phyloP scores from a whole-genome alignment of 2,329 filamentous ascomycete genomes.

The Arthrinium phaeospermum region DNA sequence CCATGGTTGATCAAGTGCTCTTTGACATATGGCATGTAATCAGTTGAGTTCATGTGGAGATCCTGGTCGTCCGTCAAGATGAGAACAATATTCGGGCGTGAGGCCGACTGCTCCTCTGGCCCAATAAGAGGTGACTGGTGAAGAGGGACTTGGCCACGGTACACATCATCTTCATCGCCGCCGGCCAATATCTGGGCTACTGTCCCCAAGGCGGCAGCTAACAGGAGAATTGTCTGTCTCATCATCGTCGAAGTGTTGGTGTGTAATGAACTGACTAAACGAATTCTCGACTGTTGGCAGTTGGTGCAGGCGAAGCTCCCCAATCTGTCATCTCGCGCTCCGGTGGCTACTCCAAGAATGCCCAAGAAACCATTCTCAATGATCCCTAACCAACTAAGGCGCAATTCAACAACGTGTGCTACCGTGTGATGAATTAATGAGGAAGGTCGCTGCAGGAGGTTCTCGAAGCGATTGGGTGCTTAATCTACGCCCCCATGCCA shows the following conservation, averaged over 20 bases:
- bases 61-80: constrained; percentile 69
- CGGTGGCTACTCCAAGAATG: neutral
- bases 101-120: constrained; percentile 27
- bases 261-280: neutral
- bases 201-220: neutral
- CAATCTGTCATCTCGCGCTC: neutral
- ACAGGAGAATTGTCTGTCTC: neutral
- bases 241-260: neutral
- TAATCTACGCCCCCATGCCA: neutral
- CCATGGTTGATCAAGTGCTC: constrained; percentile 59
- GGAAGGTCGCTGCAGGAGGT: neutral
- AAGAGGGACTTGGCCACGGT: neutral
- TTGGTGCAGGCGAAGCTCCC: neutral
- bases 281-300: neutral
- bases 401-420: neutral
- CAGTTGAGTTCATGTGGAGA: constrained; percentile 57
- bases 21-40: constrained; percentile 58
- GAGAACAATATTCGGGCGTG: constrained; percentile 60
- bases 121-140: constrained; percentile 19
- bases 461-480: neutral
- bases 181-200: neutral
- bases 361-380: neutral
- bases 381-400: neutral
- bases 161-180: neutral
- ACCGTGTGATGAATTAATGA: neutral